Conservation (phyloP, 106 monocot genomes). For the Dendrobium nobile region DNA sequence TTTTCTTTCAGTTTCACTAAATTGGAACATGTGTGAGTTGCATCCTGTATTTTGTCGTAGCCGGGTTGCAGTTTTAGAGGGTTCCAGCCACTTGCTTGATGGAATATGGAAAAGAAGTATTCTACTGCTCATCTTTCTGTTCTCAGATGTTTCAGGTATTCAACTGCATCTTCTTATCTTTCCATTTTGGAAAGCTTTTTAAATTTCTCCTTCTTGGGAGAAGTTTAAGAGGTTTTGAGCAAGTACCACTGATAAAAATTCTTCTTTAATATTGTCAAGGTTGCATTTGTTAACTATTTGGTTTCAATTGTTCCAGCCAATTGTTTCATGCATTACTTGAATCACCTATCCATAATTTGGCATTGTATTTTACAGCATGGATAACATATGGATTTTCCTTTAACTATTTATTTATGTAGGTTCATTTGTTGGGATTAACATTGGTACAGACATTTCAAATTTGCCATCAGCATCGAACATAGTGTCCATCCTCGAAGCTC, state of each 20-base stretch:
- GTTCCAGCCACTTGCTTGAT: background rate
- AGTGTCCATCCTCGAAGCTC: constrained; percentile 61
- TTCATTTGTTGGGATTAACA: constrained; percentile 70
- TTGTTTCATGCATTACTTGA: background rate
- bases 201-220: background rate
- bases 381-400: background rate
- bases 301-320: background rate
- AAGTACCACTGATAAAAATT: background rate
- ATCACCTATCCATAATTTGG: background rate
- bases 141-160: constrained; percentile 10
- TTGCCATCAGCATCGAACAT: constrained; percentile 55
- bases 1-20: constrained; percentile 1
- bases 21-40: background rate
- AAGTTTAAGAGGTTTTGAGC: background rate
- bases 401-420: constrained; percentile 25
- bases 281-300: background rate
- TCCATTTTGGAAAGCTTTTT: background rate
- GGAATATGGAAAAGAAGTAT: constrained; percentile 10
- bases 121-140: constrained; percentile 6
- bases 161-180: background rate
- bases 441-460: constrained; percentile 50
- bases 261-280: background rate
- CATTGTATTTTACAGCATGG: background rate
- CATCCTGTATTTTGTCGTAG: background rate
- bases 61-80: background rate